phyloP scores from a whole-genome alignment of 1,284 basidiomycete species.

The Ceratobasidium sp. region DNA sequence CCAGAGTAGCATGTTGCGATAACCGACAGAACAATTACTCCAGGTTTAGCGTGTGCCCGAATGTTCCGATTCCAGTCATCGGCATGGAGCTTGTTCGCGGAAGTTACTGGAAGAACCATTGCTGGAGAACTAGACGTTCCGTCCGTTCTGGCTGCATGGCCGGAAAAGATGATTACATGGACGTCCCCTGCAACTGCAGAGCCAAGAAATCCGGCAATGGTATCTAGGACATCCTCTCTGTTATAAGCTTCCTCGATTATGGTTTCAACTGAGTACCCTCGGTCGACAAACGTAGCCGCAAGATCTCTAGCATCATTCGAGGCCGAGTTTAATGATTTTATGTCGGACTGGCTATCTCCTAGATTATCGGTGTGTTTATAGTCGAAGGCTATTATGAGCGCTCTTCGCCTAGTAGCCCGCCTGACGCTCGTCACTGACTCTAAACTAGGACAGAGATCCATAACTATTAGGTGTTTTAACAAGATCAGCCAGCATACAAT shows the following conservation, averaged over 20 bases:
- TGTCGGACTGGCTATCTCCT: too few relatives aligned
- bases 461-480: too few relatives aligned
- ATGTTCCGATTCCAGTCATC: constrained; percentile 8
- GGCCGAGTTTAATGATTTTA: neutral
- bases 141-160: constrained; percentile 2
- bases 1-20: constrained; percentile 33
- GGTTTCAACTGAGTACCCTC: constrained; percentile 14
- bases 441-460: too few relatives aligned
- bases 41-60: constrained; percentile 2
- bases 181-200: constrained; percentile 23
- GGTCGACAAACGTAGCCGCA: constrained; percentile 2
- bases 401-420: too few relatives aligned
- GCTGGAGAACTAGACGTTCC: neutral
- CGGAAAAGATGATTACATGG: constrained; percentile 28
- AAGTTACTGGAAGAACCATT: neutral
- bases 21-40: constrained; percentile 29
- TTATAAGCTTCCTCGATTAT: neutral
- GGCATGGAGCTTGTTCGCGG: neutral
- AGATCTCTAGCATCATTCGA: constrained; percentile 18
- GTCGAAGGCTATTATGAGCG: too few relatives aligned
- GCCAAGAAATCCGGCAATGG: constrained; percentile 5
- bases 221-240: neutral
- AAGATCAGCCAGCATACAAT: too few relatives aligned
- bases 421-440: too few relatives aligned
- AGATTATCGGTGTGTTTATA: too few relatives aligned